Evolutionary conservation across 352 stramenopile species (phyloP).

Genomic region (Pythium phragmitis): DNA sequence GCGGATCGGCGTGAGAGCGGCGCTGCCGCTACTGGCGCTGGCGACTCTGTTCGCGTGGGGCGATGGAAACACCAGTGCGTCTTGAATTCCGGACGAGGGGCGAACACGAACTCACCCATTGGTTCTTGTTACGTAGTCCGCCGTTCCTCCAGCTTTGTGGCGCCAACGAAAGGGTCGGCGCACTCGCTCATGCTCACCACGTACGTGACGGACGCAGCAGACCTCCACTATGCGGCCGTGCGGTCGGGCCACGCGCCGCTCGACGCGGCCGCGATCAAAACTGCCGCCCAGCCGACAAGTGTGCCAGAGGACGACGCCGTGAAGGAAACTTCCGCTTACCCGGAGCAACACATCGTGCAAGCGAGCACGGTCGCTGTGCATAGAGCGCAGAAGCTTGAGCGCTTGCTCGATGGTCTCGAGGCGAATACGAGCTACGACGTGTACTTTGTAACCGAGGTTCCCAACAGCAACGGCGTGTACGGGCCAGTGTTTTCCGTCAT

Average conservation of each 20-base stretch:
- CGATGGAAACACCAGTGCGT: slow-evolving; percentile 23
- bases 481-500: slow-evolving; percentile 65
- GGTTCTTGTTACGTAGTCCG: slow-evolving; percentile 20
- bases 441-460: slow-evolving; percentile 79
- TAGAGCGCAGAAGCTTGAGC: slow-evolving; percentile 55
- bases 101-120: neutral
- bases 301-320: neutral
- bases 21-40: slow-evolving; percentile 12
- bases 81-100: no score
- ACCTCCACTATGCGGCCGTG: slow-evolving; percentile 74
- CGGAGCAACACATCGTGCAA: slow-evolving; percentile 8
- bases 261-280: slow-evolving; percentile 51
- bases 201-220: slow-evolving; percentile 63
- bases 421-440: slow-evolving; percentile 79
- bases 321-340: no score
- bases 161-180: slow-evolving; percentile 40
- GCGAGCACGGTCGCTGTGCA: slow-evolving; percentile 47
- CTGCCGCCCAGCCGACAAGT: slow-evolving; percentile 13
- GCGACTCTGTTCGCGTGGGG: neutral
- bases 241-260: slow-evolving; percentile 36
- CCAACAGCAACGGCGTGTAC: slow-evolving; percentile 78
- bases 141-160: slow-evolving; percentile 45
- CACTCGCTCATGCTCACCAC: slow-evolving; percentile 65
- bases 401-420: slow-evolving; percentile 35
- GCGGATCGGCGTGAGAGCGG: slow-evolving; percentile 1